Base-by-base conservation (phyloP, 306 rosid genomes). In the Begonia loranthoides region DNA sequence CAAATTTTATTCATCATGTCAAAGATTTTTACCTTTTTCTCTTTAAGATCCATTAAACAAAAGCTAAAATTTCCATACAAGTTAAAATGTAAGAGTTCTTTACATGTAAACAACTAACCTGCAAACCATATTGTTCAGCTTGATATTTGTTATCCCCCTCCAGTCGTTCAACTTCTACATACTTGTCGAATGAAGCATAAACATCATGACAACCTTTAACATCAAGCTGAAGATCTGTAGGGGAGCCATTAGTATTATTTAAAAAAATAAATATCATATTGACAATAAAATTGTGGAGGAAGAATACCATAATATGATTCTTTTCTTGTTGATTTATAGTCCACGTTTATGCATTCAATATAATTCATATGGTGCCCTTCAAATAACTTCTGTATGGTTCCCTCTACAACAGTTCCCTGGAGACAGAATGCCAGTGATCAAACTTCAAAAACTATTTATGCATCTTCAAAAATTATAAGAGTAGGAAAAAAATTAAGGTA, bases 281-380 rank as follows among this genome's bases (percentile, higher is more conserved):
- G 36, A 24, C 34, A 24, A 24, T 24, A 24, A 28, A 5, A 28
- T 28, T 28, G 6, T 28, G 36, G 36, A 28, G 36, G 33, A 41
- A 24, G 63, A 58, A 55, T 83, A 92, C 99, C 99, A 79, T 92
- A 92, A 76, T 83, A 92, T 10, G 99, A 92, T 65, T 92, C 99
- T 78, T 86, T 92, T 75, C 99, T 83, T 16, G 96, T 92, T 52
- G 99, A 92, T 70, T 86, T 92, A 57, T 86, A 92, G 73, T 92
- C 99, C 70, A 86, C 99, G n/a, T 92, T 92, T 66, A 92, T 83
- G 83, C 99, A 92, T 67, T 92, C 99, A 48, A 92, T 92, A 57
- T 87, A 92, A 64, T 92, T 92, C 99, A 92, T 92, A 57, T 92
- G 96, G 65, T 92, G 99, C 51, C 99, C 99, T 79, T 92, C 99